Conservation (phyloP, 1,284 basidiomycete genomes). For the Marasmius oreades region DNA sequence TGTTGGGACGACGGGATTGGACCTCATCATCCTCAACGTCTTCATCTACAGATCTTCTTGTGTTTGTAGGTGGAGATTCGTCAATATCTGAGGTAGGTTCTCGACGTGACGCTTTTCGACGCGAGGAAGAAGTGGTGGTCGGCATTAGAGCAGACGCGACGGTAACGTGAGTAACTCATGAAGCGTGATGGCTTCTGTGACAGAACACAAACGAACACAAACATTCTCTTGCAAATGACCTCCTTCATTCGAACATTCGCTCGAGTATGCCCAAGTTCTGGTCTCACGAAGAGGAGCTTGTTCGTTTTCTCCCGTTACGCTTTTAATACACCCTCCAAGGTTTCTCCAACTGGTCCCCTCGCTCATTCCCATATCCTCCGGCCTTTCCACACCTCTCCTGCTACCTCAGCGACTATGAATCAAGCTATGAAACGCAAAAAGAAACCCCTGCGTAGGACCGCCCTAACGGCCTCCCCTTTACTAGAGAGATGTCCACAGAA, state of each 20-base stretch:
- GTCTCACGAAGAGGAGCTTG: background rate
- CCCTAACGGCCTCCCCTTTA: constrained; percentile 70
- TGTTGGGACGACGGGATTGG: constrained; percentile 32
- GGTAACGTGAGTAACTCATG: background rate
- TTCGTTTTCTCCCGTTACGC: background rate
- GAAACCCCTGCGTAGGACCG: constrained; percentile 44
- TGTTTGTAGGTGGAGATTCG: constrained; percentile 37
- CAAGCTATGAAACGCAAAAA: constrained; percentile 70
- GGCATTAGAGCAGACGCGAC: constrained; percentile 24
- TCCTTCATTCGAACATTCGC: constrained; percentile 1
- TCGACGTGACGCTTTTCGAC: constrained; percentile 34
- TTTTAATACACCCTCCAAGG: background rate
- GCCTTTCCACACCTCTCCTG: constrained; percentile 64
- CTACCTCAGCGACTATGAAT: constrained; percentile 69
- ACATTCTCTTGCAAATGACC: background rate
- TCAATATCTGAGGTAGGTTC: constrained; percentile 62
- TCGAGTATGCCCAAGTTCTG: background rate
- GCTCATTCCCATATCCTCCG: constrained; percentile 26
- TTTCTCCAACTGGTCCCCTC: background rate
- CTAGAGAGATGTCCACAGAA: constrained; percentile 78
- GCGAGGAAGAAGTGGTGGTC: constrained; percentile 42
- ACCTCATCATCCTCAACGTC: constrained; percentile 44
- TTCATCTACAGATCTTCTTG: constrained; percentile 26
- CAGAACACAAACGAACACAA: background rate
- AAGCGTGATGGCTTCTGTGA: background rate